These are phyloP conservation scores for Clonostachys sp. DNA, from an alignment of 2,329 filamentous ascomycete species.

Conservation along the genomic window DNA sequence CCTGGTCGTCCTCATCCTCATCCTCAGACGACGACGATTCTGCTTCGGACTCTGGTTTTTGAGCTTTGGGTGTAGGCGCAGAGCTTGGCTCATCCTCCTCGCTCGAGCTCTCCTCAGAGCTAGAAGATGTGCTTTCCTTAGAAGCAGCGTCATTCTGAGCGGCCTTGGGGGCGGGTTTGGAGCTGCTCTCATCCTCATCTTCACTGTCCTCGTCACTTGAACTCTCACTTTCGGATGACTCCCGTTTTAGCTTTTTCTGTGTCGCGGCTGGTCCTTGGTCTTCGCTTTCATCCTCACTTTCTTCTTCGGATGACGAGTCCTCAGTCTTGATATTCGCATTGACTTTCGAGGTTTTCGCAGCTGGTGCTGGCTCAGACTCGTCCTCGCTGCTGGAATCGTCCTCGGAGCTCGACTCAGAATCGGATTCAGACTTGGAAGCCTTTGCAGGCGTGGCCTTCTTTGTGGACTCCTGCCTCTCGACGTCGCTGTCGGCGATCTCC, in stretches of 20 bases:
- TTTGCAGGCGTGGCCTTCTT: slow-evolving; percentile 12
- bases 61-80: slow-evolving; percentile 6
- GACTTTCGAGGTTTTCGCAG: slow-evolving; percentile 1
- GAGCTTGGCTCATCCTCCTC: slow-evolving; percentile 11
- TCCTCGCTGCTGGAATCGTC: not conserved
- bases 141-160: slow-evolving; percentile 5
- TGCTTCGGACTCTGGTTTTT: slow-evolving; percentile 8
- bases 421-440: slow-evolving; percentile 1
- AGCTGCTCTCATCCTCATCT: slow-evolving; percentile 13
- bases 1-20: slow-evolving; percentile 16
- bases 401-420: slow-evolving; percentile 1
- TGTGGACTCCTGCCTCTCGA: slow-evolving; percentile 16
- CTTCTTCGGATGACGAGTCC: not conserved
- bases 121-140: slow-evolving; percentile 8
- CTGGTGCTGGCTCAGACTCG: not conserved
- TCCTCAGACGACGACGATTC: slow-evolving; percentile 8
- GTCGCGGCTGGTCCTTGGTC: not conserved
- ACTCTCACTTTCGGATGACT: not conserved
- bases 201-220: slow-evolving; percentile 4
- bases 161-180: slow-evolving; percentile 8
- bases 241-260: not conserved
- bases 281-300: slow-evolving; percentile 1
- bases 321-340: not conserved
- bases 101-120: slow-evolving; percentile 14
- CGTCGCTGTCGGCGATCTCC: slow-evolving; percentile 37